Evolutionary conservation across 345 rosid species (phyloP).

Genomic region (Kernera saxatilis): DNA sequence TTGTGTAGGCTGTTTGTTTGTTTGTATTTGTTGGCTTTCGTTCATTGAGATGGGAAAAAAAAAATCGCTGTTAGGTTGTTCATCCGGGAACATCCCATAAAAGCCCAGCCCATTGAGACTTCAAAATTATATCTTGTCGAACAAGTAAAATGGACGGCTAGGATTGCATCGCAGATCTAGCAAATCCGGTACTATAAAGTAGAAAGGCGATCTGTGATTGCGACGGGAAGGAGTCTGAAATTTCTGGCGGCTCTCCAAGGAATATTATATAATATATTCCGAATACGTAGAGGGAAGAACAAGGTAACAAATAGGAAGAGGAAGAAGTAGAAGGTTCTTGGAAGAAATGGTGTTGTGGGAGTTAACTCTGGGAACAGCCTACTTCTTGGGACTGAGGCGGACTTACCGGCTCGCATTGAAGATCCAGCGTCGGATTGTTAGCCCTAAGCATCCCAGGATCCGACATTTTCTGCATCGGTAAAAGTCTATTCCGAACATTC

Average conservation of each 20-base stretch:
- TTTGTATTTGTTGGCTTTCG: too few species aligned
- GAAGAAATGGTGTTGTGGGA: conserved; percentile 85
- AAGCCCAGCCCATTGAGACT: conserved; percentile 10
- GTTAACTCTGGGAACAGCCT: conserved; percentile 76
- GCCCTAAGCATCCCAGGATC: conserved; percentile 48
- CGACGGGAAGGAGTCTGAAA: conserved; percentile 9
- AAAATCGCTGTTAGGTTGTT: too few species aligned
- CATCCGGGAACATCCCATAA: too few species aligned
- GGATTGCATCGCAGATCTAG: conserved; percentile 10
- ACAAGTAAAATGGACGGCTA: conserved; percentile 24
- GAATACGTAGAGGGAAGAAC: neutral
- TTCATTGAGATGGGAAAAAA: too few species aligned
- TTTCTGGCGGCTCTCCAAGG: conserved; percentile 7
- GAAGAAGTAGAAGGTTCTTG: neutral
- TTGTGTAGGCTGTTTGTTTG: too few species aligned
- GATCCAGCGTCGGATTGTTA: conserved; percentile 58
- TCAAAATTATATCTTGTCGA: neutral
- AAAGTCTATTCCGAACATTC: neutral
- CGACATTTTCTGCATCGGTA: conserved; percentile 62
- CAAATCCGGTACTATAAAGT: neutral
- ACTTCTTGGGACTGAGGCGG: conserved; percentile 78
- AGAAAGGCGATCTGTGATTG: conserved; percentile 12
- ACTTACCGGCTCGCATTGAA: conserved; percentile 61
- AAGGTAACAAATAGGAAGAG: neutral
- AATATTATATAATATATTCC: neutral